phyloP scores from a whole-genome alignment of 192 early-diverging fungal genomes.

The Entomortierella parvispora region DNA sequence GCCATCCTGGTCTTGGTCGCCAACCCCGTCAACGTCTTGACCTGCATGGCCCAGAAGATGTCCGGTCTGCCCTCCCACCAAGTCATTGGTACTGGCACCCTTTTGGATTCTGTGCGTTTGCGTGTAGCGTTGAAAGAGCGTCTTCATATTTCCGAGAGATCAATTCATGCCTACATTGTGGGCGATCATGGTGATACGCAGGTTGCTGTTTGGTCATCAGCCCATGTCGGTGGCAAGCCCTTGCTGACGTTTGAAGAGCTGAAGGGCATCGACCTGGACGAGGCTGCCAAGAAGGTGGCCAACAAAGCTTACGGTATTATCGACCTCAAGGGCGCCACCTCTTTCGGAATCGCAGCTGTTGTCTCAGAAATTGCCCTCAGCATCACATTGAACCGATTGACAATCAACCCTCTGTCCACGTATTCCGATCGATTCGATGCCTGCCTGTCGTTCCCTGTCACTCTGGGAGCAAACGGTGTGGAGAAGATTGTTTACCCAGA shows the following conservation, averaged over 20 bases:
- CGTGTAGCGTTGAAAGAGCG: conserved; percentile 27
- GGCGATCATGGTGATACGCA: conserved; percentile 92
- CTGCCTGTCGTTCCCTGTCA: conserved; percentile 82
- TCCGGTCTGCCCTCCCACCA: conserved; percentile 80
- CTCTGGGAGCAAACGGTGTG: conserved; percentile 78
- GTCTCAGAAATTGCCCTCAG: conserved; percentile 73
- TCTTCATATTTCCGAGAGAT: conserved; percentile 68
- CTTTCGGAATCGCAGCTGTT: conserved; percentile 87
- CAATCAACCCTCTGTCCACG: conserved; percentile 76
- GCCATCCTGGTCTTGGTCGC: conserved; percentile 83
- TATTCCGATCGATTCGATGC: conserved; percentile 70
- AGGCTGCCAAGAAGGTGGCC: conserved; percentile 67
- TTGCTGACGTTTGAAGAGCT: conserved; percentile 73
- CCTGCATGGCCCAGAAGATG: conserved; percentile 84
- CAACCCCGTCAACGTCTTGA: conserved; percentile 86
- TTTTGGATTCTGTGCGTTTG: conserved; percentile 80
- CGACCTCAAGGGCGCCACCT: conserved; percentile 85
- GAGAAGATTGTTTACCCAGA: conserved; percentile 76
- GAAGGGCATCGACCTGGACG: conserved; percentile 62
- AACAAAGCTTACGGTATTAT: conserved; percentile 88
- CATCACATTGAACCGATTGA: conserved; percentile 75
- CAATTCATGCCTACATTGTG: conserved; percentile 83
- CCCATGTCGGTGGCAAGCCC: conserved; percentile 74
- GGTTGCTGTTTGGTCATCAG: conserved; percentile 83
- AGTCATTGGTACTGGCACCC: conserved; percentile 90